Base-by-base conservation (phyloP, 371 early-diverging fungal species). In the Coemansia sp. region DNA sequence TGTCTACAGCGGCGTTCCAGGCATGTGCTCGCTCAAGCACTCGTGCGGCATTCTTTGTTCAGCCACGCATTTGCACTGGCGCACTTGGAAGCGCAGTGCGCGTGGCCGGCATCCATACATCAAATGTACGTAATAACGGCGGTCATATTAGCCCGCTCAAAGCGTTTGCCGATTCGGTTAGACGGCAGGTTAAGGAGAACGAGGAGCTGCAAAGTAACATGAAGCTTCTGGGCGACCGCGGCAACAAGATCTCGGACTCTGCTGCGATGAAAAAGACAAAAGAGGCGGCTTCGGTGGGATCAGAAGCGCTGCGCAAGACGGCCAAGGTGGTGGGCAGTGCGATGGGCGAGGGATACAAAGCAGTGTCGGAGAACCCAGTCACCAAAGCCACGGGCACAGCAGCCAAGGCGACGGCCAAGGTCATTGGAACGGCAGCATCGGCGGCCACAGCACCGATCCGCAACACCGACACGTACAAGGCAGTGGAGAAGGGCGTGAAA, bases 111-210 rank as follows among this genome's bases (percentile, higher is more conserved):
- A 20, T 80, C 6, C 80, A 80, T 55, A 79, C 80, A 1, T 62
- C 80, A 1, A 56, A 59, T 14, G 48, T 60, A 21, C 28, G 14
- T 40, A 40, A 20, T 30, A 71, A 81, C 44, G 81, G 81, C 58
- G 80, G 80, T 1, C 81, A 81, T 23, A 56, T 81, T 50, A 81
- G 81, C 51, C 81, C 81, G n/a, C 74, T 81, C 40, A 81, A 81
- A 62, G 81, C 81, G 5, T 97, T 97, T 80, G 82, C 90, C 23
- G 90, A 95, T 58, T 93, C 94, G 3, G 79, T 97, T 60, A 89
- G 89, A 68, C 90, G 91, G 21, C 97, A 98, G 85, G 86, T 94
- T 66, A 86, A 92, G 78, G 94, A 95, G 83, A 94, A 92, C 83
- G 86, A 93, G 81, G 95, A 97, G 57, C 83, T 98, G 33, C 90